Evolutionary conservation across 2,329 filamentous ascomycete species (phyloP).

Genomic region (Colletotrichum sidae): DNA sequence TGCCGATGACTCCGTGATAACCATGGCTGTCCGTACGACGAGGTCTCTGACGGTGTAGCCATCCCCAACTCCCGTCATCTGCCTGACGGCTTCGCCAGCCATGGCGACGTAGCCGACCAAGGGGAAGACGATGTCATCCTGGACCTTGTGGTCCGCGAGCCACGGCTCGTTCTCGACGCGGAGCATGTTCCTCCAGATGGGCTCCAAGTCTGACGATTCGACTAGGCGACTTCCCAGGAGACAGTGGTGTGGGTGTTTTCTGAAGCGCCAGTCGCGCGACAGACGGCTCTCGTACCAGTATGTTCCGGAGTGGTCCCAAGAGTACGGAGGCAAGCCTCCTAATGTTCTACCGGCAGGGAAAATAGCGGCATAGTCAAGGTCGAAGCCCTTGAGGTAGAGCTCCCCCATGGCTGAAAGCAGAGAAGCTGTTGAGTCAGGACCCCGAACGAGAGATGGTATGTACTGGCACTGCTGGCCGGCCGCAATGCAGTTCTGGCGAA

Average conservation of each 20-base stretch:
- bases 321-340: conserved; percentile 36
- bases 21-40: conserved; percentile 39
- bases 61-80: conserved; percentile 38
- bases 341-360: background rate
- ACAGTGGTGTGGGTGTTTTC: conserved; percentile 16
- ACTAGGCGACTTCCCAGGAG: conserved; percentile 39
- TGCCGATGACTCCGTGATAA: conserved; percentile 33
- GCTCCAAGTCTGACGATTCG: conserved; percentile 10
- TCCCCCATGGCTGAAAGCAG: conserved; percentile 36
- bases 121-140: conserved; percentile 55
- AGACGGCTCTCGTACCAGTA: conserved; percentile 30
- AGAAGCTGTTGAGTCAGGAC: conserved; percentile 23
- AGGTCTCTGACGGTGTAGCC: conserved; percentile 46
- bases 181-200: conserved; percentile 40
- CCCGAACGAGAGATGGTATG: conserved; percentile 39
- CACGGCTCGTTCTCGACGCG: conserved; percentile 47
- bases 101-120: conserved; percentile 51
- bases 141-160: conserved; percentile 56
- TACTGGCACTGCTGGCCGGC: conserved; percentile 31
- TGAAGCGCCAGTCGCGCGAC: conserved; percentile 25
- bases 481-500: conserved; percentile 40
- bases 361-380: background rate
- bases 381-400: conserved; percentile 30
- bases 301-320: conserved; percentile 30
- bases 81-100: conserved; percentile 23